Percentiles rank a stretch among this genome's conserved stretches.
These are phyloP conservation scores for Neurospora sp. DNA, from an alignment of 495 filamentous ascomycete species.

Conservation along the genomic window DNA sequence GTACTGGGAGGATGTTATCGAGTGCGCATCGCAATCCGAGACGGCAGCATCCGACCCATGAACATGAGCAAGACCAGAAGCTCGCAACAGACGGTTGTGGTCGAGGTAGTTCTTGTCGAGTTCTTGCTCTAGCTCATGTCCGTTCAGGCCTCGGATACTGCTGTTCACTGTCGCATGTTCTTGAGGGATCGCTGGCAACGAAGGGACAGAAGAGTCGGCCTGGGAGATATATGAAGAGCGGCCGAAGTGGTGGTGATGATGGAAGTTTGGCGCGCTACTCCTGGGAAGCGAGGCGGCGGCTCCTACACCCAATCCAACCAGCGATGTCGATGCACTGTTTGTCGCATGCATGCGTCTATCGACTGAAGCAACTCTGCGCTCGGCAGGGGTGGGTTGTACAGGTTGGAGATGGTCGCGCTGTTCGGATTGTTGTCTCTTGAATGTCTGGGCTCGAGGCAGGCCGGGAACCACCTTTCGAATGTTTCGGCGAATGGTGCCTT, in stretches of 20 bases:
- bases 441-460: slow-evolving; percentile 62
- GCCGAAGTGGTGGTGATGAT: slow-evolving; percentile 11
- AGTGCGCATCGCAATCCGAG: slow-evolving; percentile 27
- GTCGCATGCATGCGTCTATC: slow-evolving; percentile 47
- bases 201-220: slow-evolving; percentile 7
- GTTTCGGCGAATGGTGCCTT: slow-evolving; percentile 34
- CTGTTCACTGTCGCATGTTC: slow-evolving; percentile 17
- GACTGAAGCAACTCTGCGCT: slow-evolving; percentile 64
- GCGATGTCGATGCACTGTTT: slow-evolving; percentile 15
- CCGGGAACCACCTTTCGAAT: slow-evolving; percentile 69
- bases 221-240: slow-evolving; percentile 2
- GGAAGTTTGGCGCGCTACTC: slow-evolving; percentile 35
- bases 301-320: background rate
- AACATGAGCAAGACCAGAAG: background rate
- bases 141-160: slow-evolving; percentile 7
- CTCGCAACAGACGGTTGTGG: background rate
- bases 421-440: slow-evolving; percentile 75
- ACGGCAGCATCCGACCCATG: slow-evolving; percentile 10
- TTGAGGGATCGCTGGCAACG: slow-evolving; percentile 20
- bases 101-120: slow-evolving; percentile 3
- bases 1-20: slow-evolving; percentile 39
- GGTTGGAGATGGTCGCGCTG: slow-evolving; percentile 60
- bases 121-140: slow-evolving; percentile 6
- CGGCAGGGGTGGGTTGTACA: slow-evolving; percentile 44
- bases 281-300: slow-evolving; percentile 23